Evolutionary conservation across 2,329 filamentous ascomycete genomes (phyloP).

Genomic region (Aspergillus persii): DNA sequence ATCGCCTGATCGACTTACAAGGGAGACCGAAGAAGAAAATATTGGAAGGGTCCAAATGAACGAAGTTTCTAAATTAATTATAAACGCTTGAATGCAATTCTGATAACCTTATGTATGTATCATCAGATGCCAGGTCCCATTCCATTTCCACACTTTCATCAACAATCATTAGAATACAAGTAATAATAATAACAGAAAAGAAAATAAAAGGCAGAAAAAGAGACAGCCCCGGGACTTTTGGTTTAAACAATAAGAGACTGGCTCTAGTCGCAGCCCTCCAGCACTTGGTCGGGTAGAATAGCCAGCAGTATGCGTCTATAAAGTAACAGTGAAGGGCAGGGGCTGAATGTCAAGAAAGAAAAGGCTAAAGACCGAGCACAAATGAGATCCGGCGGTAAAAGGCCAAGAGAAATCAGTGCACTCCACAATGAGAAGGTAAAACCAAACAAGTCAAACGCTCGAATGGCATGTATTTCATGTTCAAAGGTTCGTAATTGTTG

Average conservation of each 20-base stretch:
- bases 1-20: not conserved
- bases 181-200: not conserved
- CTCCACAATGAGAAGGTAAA: not conserved
- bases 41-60: conserved; percentile 6
- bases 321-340: conserved; percentile 14
- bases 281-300: conserved; percentile 21
- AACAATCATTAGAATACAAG: not conserved
- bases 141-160: not conserved
- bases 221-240: conserved; percentile 6
- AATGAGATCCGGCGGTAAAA: not conserved
- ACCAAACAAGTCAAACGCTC: not conserved
- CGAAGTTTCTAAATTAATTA: conserved; percentile 9
- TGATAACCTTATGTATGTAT: not conserved
- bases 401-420: not conserved
- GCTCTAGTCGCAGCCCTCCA: conserved; percentile 17
- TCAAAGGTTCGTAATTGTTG: not conserved
- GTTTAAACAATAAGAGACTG: conserved; percentile 13
- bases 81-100: not conserved
- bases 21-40: not conserved
- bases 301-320: conserved; percentile 15
- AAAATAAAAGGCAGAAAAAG: not conserved
- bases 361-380: not conserved
- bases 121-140: not conserved
- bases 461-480: not conserved
- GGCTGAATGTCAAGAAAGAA: not conserved